Percentiles rank a stretch among this genome's conserved stretches.
Evolutionary conservation across 78 protist species (phyloP).

Genomic region (Bodo saltans): DNA sequence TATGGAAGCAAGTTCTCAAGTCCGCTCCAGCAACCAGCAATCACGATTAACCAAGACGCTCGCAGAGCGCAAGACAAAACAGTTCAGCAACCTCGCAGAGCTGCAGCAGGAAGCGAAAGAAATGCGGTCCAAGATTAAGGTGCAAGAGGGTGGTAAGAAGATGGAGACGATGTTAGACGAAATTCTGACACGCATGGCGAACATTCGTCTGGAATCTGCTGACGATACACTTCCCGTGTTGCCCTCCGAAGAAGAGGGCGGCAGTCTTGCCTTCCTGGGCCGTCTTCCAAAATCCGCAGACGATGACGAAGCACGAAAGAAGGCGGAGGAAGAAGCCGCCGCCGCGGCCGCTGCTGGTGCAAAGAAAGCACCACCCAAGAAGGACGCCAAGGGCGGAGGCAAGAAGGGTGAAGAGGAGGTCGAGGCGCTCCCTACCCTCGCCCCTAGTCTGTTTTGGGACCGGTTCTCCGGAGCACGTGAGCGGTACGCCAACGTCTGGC

Average conservation of each 20-base stretch:
- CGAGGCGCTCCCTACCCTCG: background rate
- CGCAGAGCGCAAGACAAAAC: background rate
- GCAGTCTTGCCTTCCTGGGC: conserved; percentile 15
- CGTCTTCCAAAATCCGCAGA: background rate
- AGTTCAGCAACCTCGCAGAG: background rate
- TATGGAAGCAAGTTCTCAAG: conserved; percentile 3
- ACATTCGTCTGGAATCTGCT: background rate
- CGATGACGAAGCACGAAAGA: conserved; percentile 10
- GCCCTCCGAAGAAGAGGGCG: conserved; percentile 53
- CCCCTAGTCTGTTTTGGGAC: background rate
- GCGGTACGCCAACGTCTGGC: conserved; percentile 21
- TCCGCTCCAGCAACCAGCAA: background rate
- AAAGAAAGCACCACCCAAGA: background rate
- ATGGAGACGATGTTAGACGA: conserved; percentile 50
- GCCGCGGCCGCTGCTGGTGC: no score
- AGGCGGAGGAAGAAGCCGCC: conserved; percentile 19
- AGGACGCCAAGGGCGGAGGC: conserved; percentile 25
- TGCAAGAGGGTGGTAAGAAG: conserved; percentile 54
- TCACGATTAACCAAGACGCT: background rate
- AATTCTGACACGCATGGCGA: conserved; percentile 10
- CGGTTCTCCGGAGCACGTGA: background rate
- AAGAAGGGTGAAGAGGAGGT: conserved; percentile 3
- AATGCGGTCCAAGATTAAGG: conserved; percentile 23
- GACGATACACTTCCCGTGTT: conserved; percentile 33
- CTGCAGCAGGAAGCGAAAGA: background rate